Conservation (phyloP, 305 asterid species). For the Fraxinus ornus region DNA sequence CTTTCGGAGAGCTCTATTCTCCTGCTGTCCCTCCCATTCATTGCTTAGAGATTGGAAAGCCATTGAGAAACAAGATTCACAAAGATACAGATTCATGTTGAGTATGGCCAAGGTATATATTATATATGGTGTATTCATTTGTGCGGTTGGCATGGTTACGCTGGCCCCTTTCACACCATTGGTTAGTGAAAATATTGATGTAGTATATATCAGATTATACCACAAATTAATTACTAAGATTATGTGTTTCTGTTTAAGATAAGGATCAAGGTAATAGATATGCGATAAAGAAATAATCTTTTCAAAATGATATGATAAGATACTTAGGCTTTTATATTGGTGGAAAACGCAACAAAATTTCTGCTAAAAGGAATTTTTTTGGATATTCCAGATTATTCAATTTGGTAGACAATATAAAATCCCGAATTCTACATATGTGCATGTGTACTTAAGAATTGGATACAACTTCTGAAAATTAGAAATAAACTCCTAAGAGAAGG, state of each 20-base stretch:
- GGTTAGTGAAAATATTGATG: slow-evolving; percentile 29
- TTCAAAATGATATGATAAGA: not conserved
- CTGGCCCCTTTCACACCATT: slow-evolving; percentile 69
- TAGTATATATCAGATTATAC: slow-evolving; percentile 24
- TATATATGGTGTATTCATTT: slow-evolving; percentile 49
- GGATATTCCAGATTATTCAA: not conserved
- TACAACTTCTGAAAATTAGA: not conserved
- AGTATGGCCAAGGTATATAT: slow-evolving; percentile 25
- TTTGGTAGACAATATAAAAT: not conserved
- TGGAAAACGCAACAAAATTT: not conserved
- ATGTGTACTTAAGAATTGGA: not conserved
- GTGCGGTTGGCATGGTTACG: slow-evolving; percentile 67
- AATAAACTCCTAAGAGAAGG: not conserved
- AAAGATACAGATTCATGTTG: slow-evolving; percentile 68
- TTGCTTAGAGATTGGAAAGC: slow-evolving; percentile 67
- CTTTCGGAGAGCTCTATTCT: slow-evolving; percentile 71
- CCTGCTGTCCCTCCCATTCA: slow-evolving; percentile 70
- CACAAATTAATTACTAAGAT: slow-evolving; percentile 25
- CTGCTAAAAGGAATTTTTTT: not conserved
- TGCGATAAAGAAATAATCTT: not conserved
- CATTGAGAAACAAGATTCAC: slow-evolving; percentile 52
- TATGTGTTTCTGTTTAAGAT: slow-evolving; percentile 21
- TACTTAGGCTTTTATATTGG: not conserved
- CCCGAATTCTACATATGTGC: not conserved
- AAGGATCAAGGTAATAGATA: not conserved